These are phyloP conservation scores for Ceratobasidium sp. DNA, from an alignment of 1,284 basidiomycete species.

Conservation along the genomic window DNA sequence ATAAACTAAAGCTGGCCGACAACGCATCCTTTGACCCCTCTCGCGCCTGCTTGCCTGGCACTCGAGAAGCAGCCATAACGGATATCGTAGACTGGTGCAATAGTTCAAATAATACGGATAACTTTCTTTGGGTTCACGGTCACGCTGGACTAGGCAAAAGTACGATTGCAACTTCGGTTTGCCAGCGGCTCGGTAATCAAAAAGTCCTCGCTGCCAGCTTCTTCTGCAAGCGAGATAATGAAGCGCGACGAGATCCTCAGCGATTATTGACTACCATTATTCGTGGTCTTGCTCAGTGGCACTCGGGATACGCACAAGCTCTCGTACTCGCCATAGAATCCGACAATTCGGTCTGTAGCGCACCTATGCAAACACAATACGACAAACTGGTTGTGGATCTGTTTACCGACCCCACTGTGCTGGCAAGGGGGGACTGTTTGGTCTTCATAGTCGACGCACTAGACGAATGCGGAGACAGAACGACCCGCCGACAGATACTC, in stretches of 20 bases:
- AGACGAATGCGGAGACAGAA: conserved; percentile 32
- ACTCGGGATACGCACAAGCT: neutral
- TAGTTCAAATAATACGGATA: neutral
- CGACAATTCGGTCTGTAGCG: neutral
- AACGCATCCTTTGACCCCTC: neutral
- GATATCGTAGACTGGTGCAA: neutral
- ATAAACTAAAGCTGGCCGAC: neutral
- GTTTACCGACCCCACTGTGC: neutral
- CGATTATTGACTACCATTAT: neutral
- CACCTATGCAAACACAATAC: conserved; percentile 5
- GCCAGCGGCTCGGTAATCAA: neutral
- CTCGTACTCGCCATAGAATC: neutral
- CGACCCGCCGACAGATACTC: conserved; percentile 6
- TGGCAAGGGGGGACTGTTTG: neutral
- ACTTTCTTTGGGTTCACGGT: conserved; percentile 28
- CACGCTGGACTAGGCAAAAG: conserved; percentile 39
- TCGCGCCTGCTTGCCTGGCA: neutral
- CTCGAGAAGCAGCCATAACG: neutral
- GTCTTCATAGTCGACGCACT: conserved; percentile 41
- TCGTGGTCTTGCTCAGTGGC: neutral
- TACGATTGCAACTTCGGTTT: conserved; percentile 23
- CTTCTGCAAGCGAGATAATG: conserved; percentile 42
- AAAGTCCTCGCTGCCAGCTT: neutral
- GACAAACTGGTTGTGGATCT: neutral
- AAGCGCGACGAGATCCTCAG: conserved; percentile 1